phyloP scores from a whole-genome alignment of 2,329 filamentous ascomycete genomes.

The Cylindrodendrum hubeiense region DNA sequence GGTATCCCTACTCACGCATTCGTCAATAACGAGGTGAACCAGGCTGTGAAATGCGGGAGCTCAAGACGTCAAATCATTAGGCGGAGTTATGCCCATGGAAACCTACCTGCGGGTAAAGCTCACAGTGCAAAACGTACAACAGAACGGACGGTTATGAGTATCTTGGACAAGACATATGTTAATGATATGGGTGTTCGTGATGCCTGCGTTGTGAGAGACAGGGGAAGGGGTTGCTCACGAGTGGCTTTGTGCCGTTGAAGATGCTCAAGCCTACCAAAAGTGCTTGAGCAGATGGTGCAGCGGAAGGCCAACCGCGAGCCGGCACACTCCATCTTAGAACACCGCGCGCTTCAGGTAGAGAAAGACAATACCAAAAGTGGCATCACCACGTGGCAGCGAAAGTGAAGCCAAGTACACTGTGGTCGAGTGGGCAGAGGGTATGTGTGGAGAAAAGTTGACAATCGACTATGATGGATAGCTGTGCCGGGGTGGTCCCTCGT shows the following conservation, averaged over 20 bases:
- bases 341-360: not conserved
- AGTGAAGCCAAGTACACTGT: not conserved
- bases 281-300: not conserved
- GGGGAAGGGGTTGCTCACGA: too few relatives aligned
- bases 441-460: not conserved
- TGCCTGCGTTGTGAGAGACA: not conserved
- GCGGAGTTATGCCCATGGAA: not conserved
- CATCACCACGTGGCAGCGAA: too few relatives aligned
- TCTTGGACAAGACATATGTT: not conserved
- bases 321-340: not conserved
- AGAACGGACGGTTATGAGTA: not conserved
- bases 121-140: slow-evolving; percentile 4
- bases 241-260: too few relatives aligned
- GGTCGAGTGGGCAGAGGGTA: not conserved
- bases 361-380: not conserved
- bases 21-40: not conserved
- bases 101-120: slow-evolving; percentile 25
- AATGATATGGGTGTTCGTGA: not conserved
- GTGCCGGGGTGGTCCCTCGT: not conserved
- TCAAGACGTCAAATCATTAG: not conserved
- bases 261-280: not conserved
- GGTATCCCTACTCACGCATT: slow-evolving; percentile 9
- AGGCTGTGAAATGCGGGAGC: not conserved
- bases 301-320: not conserved
- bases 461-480: not conserved